Conservation (phyloP, 2,329 filamentous ascomycete species). For the Daldinia sp. region DNA sequence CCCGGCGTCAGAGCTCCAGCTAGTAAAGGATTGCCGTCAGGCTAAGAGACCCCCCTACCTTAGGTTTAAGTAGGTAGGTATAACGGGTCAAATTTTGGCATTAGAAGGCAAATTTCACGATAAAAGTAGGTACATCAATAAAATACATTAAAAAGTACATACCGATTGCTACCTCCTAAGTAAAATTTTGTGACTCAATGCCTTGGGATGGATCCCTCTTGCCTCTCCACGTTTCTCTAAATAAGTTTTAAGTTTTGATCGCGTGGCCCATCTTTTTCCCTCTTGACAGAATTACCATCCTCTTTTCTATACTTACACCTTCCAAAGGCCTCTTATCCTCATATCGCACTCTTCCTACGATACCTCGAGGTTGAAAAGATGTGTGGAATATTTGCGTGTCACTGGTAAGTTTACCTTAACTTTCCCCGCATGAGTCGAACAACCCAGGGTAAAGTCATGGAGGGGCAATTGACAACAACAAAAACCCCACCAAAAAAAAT, state of each 20-base stretch:
- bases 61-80: neutral
- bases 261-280: conserved; percentile 5
- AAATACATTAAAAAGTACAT: conserved; percentile 1
- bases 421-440: conserved; percentile 1
- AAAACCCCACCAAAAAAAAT: conserved; percentile 41
- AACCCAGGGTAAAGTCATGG: conserved; percentile 43
- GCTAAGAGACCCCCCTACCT: conserved; percentile 17
- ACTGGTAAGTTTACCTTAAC: conserved; percentile 73
- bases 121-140: too few relatives aligned
- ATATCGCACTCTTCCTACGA: conserved; percentile 7
- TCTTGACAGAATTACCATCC: conserved; percentile 3
- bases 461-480: conserved; percentile 49
- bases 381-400: conserved; percentile 98
- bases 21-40: conserved; percentile 12
- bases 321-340: conserved; percentile 8
- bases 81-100: conserved; percentile 1
- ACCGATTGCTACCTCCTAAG: conserved; percentile 1
- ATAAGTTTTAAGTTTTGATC: conserved; percentile 8
- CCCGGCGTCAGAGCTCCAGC: conserved; percentile 9
- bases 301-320: neutral
- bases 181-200: conserved; percentile 30
- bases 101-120: conserved; percentile 11
- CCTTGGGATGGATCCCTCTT: conserved; percentile 5
- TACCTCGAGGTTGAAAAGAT: conserved; percentile 67
- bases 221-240: neutral